Conservation (phyloP, 108 stramenopile genomes). For the Schizochytrium sp. region DNA sequence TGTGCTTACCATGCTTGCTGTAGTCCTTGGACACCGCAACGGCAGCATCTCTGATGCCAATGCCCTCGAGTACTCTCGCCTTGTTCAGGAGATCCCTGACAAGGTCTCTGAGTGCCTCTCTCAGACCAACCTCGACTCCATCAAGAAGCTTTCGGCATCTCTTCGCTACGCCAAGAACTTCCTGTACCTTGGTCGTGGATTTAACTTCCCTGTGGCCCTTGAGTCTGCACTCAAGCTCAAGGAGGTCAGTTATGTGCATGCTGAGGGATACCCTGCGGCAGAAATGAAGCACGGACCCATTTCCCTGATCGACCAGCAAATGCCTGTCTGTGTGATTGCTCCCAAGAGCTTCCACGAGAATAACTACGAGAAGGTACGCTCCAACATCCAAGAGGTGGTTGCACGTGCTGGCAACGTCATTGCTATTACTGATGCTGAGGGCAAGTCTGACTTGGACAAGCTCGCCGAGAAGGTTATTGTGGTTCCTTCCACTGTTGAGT, state of each 20-base stretch:
- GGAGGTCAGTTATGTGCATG: constrained; percentile 98
- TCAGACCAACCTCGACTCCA: constrained; percentile 4
- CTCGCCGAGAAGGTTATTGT: constrained; percentile 87
- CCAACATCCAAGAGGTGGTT: constrained; percentile 93
- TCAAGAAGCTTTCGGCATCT: constrained; percentile 40
- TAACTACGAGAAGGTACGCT: constrained; percentile 93
- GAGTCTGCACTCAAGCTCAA: constrained; percentile 98
- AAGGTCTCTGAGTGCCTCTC: background rate
- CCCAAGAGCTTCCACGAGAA: constrained; percentile 89
- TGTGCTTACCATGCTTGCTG: constrained; percentile 91
- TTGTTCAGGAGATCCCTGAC: constrained; percentile 36
- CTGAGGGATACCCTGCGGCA: constrained; percentile 98
- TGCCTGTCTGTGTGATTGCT: constrained; percentile 93
- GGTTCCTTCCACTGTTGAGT: constrained; percentile 83
- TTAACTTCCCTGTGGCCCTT: constrained; percentile 87
- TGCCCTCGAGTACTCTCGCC: constrained; percentile 3
- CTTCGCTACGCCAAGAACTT: constrained; percentile 63
- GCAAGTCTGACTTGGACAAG: constrained; percentile 77
- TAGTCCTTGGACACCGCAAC: constrained; percentile 75
- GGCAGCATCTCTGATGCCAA: constrained; percentile 18
- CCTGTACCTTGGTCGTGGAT: constrained; percentile 39
- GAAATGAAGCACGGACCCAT: constrained; percentile 98
- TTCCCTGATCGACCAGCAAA: constrained; percentile 91
- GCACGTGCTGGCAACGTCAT: constrained; percentile 96
- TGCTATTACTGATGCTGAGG: constrained; percentile 91